Conservation (phyloP, 1,284 basidiomycete species). For the Heterobasidion annosum region DNA sequence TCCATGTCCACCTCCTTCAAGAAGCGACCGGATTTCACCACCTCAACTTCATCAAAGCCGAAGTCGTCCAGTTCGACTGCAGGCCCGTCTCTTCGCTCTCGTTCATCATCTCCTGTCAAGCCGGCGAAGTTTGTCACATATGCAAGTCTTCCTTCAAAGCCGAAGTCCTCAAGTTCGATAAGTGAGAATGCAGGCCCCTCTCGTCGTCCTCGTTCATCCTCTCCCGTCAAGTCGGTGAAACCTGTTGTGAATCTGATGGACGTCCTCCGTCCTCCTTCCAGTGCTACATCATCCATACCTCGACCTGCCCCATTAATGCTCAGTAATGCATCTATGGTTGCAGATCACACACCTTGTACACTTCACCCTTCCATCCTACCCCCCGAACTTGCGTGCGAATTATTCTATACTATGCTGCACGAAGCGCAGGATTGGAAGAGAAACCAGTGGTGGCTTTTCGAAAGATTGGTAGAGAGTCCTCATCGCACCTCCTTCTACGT, state of each 20-base stretch:
- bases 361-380: constrained; percentile 61
- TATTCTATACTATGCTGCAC: constrained; percentile 64
- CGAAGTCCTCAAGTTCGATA: not conserved
- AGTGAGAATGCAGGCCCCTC: not conserved
- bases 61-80: not conserved
- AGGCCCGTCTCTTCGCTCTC: not conserved
- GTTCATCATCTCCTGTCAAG: not conserved
- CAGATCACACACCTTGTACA: constrained; percentile 71
- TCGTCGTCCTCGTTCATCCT: not conserved
- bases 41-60: not conserved
- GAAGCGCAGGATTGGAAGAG: constrained; percentile 57
- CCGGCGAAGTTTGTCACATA: constrained; percentile 20
- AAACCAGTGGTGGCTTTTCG: constrained; percentile 82
- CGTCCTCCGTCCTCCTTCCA: constrained; percentile 42
- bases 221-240: constrained; percentile 5
- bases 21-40: not conserved
- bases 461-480: constrained; percentile 73
- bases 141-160: constrained; percentile 5
- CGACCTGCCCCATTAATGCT: constrained; percentile 48
- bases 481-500: constrained; percentile 76
- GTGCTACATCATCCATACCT: constrained; percentile 26
- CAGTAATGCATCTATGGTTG: constrained; percentile 48
- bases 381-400: constrained; percentile 56
- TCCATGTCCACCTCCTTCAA: not conserved
- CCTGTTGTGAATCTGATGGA: constrained; percentile 38